Conservation (phyloP, 2,329 filamentous ascomycete genomes). For the Aaosphaeria pasadenensis region DNA sequence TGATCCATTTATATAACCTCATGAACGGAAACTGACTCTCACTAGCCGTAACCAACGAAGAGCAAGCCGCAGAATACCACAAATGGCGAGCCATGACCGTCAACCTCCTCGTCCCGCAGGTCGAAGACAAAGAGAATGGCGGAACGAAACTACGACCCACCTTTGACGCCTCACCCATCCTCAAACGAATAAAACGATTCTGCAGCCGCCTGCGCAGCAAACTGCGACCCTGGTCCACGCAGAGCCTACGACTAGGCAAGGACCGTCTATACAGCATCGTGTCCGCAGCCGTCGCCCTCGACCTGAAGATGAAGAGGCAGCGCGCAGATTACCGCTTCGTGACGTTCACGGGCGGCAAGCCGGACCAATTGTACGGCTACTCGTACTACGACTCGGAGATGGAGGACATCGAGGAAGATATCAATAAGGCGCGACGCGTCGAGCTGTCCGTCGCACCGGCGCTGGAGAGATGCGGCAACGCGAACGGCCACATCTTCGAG, state of each 20-base stretch:
- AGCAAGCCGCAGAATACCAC: constrained; percentile 35
- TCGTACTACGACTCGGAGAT: constrained; percentile 36
- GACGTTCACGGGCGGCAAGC: constrained; percentile 31
- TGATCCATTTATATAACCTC: constrained; percentile 1
- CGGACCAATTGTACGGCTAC: constrained; percentile 33
- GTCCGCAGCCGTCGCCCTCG: constrained; percentile 34
- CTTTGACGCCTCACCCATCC: constrained; percentile 31
- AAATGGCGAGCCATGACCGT: constrained; percentile 34
- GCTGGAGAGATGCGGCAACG: constrained; percentile 36
- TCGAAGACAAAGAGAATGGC: constrained; percentile 18
- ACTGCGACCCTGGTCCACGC: constrained; percentile 30
- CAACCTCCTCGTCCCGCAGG: constrained; percentile 34
- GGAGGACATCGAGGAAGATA: constrained; percentile 34
- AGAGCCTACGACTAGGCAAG: constrained; percentile 26
- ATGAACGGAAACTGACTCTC: background rate
- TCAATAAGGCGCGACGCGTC: constrained; percentile 22
- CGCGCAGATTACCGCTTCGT: constrained; percentile 37
- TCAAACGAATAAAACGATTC: constrained; percentile 32
- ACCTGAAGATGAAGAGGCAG: constrained; percentile 37
- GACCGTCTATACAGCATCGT: constrained; percentile 32
- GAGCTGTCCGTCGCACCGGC: constrained; percentile 36
- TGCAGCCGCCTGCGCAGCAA: constrained; percentile 26
- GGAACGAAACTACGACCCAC: constrained; percentile 28
- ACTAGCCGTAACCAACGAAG: constrained; percentile 35
- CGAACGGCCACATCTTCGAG: constrained; percentile 37